Percentiles rank a stretch among this genome's conserved stretches.
phyloP scores from a whole-genome alignment of 2,329 filamentous ascomycete genomes.

The Didymella segeticola region DNA sequence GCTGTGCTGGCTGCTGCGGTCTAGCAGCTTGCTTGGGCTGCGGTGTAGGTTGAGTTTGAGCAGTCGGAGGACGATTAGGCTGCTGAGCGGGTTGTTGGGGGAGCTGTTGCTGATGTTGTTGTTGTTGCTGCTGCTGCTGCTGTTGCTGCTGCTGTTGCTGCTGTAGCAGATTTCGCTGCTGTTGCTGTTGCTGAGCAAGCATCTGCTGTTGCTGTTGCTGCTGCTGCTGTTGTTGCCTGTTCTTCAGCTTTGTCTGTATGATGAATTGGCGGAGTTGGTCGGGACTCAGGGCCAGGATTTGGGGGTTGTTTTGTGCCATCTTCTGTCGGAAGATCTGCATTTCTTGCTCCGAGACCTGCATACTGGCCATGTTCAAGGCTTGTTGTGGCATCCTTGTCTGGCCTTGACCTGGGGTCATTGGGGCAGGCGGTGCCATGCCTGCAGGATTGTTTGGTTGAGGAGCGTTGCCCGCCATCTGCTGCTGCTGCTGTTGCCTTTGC shows the following conservation, averaged over 20 bases:
- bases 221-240: constrained; percentile 14
- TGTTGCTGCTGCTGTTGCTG: constrained; percentile 11
- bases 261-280: constrained; percentile 39
- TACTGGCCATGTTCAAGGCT: constrained; percentile 35
- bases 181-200: constrained; percentile 34
- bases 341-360: constrained; percentile 50
- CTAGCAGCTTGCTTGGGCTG: constrained; percentile 27
- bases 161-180: constrained; percentile 19
- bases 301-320: constrained; percentile 28
- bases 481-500: constrained; percentile 2
- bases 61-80: constrained; percentile 4
- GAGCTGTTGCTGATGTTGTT: constrained; percentile 16
- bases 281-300: constrained; percentile 37
- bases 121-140: constrained; percentile 25
- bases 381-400: constrained; percentile 38
- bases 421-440: constrained; percentile 47
- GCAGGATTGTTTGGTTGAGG: constrained; percentile 27
- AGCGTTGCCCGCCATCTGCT: constrained; percentile 28
- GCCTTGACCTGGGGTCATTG: constrained; percentile 46
- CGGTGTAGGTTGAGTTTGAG: constrained; percentile 7
- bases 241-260: constrained; percentile 31
- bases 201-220: constrained; percentile 27
- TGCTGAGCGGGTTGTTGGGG: constrained; percentile 11
- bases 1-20: constrained; percentile 31
- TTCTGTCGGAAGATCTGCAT: constrained; percentile 48